phyloP scores from a whole-genome alignment of 495 filamentous ascomycete species.

The Daldinia caldariorum region DNA sequence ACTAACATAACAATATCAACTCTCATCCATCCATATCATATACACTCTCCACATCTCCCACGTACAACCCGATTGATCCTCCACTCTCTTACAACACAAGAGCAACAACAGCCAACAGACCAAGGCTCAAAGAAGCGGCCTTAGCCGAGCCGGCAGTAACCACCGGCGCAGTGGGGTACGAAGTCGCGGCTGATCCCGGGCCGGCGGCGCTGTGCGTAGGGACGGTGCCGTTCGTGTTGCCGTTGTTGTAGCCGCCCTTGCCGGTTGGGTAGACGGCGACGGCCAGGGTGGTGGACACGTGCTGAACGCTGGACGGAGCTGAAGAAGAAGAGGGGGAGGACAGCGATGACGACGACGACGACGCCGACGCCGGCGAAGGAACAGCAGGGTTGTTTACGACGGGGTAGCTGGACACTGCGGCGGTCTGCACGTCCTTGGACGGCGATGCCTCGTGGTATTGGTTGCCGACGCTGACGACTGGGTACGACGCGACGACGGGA shows the following conservation, averaged over 20 bases:
- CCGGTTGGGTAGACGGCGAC: constrained; percentile 19
- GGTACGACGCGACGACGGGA: constrained; percentile 9
- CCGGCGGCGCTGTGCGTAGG: constrained; percentile 24
- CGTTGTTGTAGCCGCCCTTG: neutral
- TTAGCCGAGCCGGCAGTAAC: constrained; percentile 32
- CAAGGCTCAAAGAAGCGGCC: constrained; percentile 28
- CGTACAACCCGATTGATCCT: neutral
- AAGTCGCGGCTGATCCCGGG: constrained; percentile 15
- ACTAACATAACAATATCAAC: neutral
- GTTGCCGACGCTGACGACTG: constrained; percentile 14
- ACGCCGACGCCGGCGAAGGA: neutral
- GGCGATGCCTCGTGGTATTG: constrained; percentile 13
- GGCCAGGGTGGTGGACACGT: constrained; percentile 11
- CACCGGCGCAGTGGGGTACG: constrained; percentile 24
- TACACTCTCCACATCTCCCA: neutral
- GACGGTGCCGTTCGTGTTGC: constrained; percentile 14
- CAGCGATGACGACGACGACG: neutral
- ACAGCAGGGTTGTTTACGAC: neutral
- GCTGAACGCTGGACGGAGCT: neutral
- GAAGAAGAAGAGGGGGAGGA: neutral
- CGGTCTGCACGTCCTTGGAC: constrained; percentile 19
- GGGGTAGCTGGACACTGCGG: constrained; percentile 29
- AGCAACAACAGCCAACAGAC: constrained; percentile 32
- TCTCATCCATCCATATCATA: neutral
- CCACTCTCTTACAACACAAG: constrained; percentile 20